Evolutionary conservation across 2,329 filamentous ascomycete genomes (phyloP).

Genomic region (Clarireedia monteithiana): DNA sequence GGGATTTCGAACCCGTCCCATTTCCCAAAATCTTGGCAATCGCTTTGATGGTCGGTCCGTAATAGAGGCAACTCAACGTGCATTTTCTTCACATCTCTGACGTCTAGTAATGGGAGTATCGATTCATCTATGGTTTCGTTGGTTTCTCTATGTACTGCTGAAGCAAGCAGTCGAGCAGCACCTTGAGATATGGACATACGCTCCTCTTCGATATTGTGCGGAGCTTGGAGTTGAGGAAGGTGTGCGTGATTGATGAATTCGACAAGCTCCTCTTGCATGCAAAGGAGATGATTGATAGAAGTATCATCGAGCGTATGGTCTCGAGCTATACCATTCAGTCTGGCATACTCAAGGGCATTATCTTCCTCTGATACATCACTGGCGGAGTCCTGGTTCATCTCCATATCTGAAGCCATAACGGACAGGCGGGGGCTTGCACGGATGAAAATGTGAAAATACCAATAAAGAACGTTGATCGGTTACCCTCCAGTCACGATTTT

Average conservation of each 20-base stretch:
- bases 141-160: constrained; percentile 10
- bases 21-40: constrained; percentile 21
- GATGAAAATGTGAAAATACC: too few relatives aligned
- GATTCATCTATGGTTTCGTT: constrained; percentile 11
- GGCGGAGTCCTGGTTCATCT: neutral
- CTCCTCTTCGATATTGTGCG: constrained; percentile 17
- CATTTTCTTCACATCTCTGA: constrained; percentile 3
- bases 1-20: constrained; percentile 23
- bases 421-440: too few relatives aligned
- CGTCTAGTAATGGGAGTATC: constrained; percentile 8
- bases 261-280: constrained; percentile 6
- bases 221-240: constrained; percentile 17
- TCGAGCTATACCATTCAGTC: constrained; percentile 20
- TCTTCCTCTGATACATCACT: constrained; percentile 8
- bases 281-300: constrained; percentile 13
- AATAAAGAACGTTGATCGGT: neutral
- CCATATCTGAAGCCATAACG: neutral
- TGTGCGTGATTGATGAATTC: constrained; percentile 7
- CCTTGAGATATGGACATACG: constrained; percentile 19
- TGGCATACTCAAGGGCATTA: constrained; percentile 26
- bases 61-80: constrained; percentile 26
- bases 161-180: constrained; percentile 18
- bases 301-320: constrained; percentile 17
- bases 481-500: neutral
- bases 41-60: constrained; percentile 22